Conservation (phyloP, 1,284 basidiomycete species). For the Serendipita sp. region DNA sequence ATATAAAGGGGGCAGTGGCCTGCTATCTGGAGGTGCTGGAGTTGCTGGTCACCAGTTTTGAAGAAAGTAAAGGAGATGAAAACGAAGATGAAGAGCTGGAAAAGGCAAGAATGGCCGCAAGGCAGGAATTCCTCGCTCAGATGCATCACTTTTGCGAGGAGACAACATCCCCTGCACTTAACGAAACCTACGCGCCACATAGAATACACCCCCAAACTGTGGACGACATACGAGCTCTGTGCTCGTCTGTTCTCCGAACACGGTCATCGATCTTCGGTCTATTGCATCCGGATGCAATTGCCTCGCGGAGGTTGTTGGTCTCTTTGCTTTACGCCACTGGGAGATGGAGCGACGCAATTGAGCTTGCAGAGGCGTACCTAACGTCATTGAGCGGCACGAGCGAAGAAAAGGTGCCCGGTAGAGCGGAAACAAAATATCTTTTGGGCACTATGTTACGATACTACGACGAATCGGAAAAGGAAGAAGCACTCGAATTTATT, state of each 20-base stretch:
- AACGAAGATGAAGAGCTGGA: not conserved
- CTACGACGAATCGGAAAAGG: not conserved
- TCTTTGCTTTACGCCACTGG: not conserved
- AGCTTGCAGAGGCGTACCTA: not conserved
- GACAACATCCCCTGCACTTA: not conserved
- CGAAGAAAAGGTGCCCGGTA: not conserved
- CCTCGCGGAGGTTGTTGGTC: not conserved
- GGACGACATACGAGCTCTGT: not conserved
- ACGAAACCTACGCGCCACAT: not conserved
- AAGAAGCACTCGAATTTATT: not conserved
- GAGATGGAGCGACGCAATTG: not conserved
- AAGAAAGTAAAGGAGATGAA: not conserved
- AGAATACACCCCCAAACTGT: not conserved
- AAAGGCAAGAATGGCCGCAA: not conserved
- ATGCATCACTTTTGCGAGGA: not conserved
- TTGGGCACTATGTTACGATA: not conserved
- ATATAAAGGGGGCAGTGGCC: not conserved
- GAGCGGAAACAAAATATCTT: not conserved
- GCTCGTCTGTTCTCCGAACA: not conserved
- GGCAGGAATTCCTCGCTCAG: not conserved
- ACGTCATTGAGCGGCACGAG: not conserved
- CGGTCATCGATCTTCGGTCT: not conserved
- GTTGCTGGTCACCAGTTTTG: not conserved
- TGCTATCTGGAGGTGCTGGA: not conserved
- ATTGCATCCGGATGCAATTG: not conserved